phyloP scores from a whole-genome alignment of 148 eudicot genomes.

The Camellia sinensis region DNA sequence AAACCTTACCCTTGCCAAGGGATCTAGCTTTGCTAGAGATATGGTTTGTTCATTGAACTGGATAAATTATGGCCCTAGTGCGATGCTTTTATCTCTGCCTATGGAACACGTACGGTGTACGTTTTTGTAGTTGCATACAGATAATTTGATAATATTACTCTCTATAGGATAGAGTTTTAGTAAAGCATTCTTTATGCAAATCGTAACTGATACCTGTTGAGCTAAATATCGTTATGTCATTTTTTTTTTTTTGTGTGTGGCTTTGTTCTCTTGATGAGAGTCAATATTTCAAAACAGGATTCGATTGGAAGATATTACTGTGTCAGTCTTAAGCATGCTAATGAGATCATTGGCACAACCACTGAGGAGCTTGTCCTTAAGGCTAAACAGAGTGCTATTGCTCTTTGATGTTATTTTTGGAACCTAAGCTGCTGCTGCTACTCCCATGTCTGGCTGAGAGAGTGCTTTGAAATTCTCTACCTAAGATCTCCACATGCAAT shows the following conservation, averaged over 20 bases:
- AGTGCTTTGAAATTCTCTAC: neutral
- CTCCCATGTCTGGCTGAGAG: neutral
- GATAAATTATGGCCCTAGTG: neutral
- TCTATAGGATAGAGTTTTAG: neutral
- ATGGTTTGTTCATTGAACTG: neutral
- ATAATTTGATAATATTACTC: neutral
- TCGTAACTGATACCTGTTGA: neutral
- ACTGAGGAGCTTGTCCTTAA: conserved; percentile 72
- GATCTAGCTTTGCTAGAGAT: no score
- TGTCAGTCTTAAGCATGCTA: conserved; percentile 69
- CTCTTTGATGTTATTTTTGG: conserved; percentile 20
- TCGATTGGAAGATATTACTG: conserved; percentile 69
- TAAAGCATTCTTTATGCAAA: neutral
- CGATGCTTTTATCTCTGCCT: neutral
- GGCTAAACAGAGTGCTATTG: conserved; percentile 39
- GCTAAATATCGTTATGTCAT: neutral
- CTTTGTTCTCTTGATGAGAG: neutral
- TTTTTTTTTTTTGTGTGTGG: neutral
- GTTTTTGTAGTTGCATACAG: neutral
- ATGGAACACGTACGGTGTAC: neutral
- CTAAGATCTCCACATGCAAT: neutral
- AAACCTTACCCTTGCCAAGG: no score
- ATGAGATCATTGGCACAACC: conserved; percentile 81
- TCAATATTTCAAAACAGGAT: conserved; percentile 41
- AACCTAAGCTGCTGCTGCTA: neutral